A percentile compares a stretch with the other conserved stretches of the same genome.
Evolutionary conservation across 1,284 basidiomycete genomes (phyloP).

Genomic region (Ganoderma multipileum): DNA sequence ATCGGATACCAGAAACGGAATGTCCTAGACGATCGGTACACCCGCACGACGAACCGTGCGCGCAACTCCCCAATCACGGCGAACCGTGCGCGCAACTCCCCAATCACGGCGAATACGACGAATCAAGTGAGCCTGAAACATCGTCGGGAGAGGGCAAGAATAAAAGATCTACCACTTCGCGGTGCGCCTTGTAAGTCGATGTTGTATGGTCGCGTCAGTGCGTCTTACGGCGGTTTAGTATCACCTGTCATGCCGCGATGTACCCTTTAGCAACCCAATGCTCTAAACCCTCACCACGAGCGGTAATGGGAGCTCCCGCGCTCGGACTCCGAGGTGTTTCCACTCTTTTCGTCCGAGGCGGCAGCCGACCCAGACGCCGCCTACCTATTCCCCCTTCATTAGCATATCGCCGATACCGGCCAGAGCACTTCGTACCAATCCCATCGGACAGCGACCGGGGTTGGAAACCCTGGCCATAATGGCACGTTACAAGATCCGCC

Average conservation of each 20-base stretch:
- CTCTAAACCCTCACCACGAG: neutral
- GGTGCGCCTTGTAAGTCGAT: too few species aligned
- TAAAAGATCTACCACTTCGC: too few species aligned
- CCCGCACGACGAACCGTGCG: too few species aligned
- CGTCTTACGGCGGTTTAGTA: too few species aligned
- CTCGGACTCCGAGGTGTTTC: neutral
- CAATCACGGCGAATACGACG: too few species aligned
- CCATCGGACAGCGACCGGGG: neutral
- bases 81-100: too few species aligned
- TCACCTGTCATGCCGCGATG: neutral
- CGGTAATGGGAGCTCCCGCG: neutral
- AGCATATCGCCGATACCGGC: neutral
- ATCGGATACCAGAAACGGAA: too few species aligned
- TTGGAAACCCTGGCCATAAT: neutral
- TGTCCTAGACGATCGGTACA: too few species aligned
- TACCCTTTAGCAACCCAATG: neutral
- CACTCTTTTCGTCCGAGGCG: neutral
- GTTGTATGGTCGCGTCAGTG: too few species aligned
- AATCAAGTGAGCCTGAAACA: too few species aligned
- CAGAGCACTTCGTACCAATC: neutral
- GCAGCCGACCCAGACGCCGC: neutral
- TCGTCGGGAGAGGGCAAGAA: too few species aligned
- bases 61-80: too few species aligned
- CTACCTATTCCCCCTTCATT: neutral
- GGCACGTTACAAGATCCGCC: neutral